Base-by-base conservation (phyloP, 331 rosid species). In the Acacia pycnantha region DNA sequence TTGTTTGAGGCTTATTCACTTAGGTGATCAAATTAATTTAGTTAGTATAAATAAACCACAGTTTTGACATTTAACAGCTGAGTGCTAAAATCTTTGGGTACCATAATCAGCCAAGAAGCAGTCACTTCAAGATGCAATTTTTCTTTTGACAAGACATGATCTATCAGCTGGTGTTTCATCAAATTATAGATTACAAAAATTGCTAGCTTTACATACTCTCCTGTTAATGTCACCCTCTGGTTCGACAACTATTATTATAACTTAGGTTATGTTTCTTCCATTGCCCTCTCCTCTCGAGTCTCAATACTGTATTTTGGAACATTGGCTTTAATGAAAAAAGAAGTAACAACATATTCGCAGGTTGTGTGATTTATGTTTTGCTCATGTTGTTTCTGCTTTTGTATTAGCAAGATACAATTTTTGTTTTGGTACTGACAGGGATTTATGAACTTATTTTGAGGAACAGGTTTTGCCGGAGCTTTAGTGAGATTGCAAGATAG, bases 401-500 rank as follows among this genome's bases (percentile, higher is more conserved):
- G 65, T 70, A 40, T 40, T 74, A 47, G 59, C 59, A 44, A 79
- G 76, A 56, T 76, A 44, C n/a, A 18, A 27, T n/a, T 68, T 82
- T 84, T 18, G 4, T 58, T 22, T 10, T n/a, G 83, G 74, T 80
- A 43, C 73, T 84, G 43, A 73, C 70, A 59, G 22, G 66, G 5
- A 19, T 31, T n/a, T 82, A 29, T 15, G 40, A 11, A 70, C 59
- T 64, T 21, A 19, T 68, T 72, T 70, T 37, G 67, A 71, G 83
- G 70, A 71, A 58, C 91, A 90, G 94, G 94, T 86, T 78, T 81
- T 56, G 88, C 74, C 31, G 83, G 78, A 73, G 67, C 90, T n/a
- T 67, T 89, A 21, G 87, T 92, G 22, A 88, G 85, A 79, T 62
- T 91, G 86, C 92, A 91, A 84, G 97, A 90, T 74, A 87, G 94